Conservation (phyloP, 345 rosid species). For the Acer saccharum region DNA sequence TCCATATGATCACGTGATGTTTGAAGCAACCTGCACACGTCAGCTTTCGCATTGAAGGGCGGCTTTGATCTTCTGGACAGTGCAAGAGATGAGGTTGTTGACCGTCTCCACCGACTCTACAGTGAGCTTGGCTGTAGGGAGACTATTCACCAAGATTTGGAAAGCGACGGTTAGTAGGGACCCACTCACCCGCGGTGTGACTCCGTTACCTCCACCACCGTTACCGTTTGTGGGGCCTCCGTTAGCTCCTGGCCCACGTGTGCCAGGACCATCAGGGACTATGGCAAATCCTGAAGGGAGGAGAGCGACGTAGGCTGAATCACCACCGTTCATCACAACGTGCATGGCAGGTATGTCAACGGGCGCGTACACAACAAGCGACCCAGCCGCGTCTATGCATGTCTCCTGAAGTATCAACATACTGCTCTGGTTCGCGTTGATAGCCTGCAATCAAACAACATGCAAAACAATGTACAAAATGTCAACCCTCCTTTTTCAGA, state of each 20-base stretch:
- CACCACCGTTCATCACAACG: slow-evolving; percentile 94
- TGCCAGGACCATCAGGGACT: slow-evolving; percentile 63
- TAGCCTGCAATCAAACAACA: slow-evolving; percentile 48
- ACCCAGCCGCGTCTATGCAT: slow-evolving; percentile 89
- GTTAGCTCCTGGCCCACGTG: slow-evolving; percentile 30
- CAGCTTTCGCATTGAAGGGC: slow-evolving; percentile 79
- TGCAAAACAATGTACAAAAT: neutral
- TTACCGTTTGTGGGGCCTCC: slow-evolving; percentile 34
- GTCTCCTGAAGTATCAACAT: slow-evolving; percentile 98
- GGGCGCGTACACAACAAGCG: slow-evolving; percentile 98
- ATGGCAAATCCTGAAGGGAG: slow-evolving; percentile 94
- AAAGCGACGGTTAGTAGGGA: slow-evolving; percentile 94
- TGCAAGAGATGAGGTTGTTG: slow-evolving; percentile 86
- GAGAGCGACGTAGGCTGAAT: slow-evolving; percentile 90
- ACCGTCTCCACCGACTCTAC: slow-evolving; percentile 98
- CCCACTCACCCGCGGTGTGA: slow-evolving; percentile 59
- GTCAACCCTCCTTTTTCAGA: neutral
- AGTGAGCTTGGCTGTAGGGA: slow-evolving; percentile 91
- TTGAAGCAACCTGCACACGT: neutral
- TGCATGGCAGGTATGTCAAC: slow-evolving; percentile 98
- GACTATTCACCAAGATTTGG: slow-evolving; percentile 91
- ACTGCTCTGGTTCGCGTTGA: slow-evolving; percentile 88
- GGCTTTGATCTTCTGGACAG: slow-evolving; percentile 88
- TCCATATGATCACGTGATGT: slow-evolving; percentile 15
- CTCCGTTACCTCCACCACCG: slow-evolving; percentile 19